Base-by-base conservation (phyloP, 257 asterid genomes). In the Sherardia arvensis region DNA sequence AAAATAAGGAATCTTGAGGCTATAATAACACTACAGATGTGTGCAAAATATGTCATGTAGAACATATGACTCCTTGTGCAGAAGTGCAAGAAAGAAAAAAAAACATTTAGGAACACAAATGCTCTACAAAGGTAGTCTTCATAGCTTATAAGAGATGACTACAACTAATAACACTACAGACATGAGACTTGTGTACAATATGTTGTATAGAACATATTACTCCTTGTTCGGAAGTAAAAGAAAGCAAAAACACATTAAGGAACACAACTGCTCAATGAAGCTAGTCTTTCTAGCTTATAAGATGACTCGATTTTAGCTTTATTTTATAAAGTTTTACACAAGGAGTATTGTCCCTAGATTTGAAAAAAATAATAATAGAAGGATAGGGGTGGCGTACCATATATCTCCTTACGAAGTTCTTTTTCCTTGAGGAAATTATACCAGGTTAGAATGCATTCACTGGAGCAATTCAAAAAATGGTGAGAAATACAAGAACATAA, bases 381-480 rank as follows among this genome's bases (percentile, higher is more conserved):
- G 72, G 69, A 75, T 70, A 70, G 74, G 66, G 74, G 80, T 73
- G 66, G 73, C 69, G 43, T 66, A 47, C 65, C 36, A 25, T 80
- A 78, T 30, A 74, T 63, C 34, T 77, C 59, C 23, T 62, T 64
- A 70, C 23, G 66, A 69, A 77, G 87, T 65, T 66, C 72, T 69
- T 72, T 86, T 60, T 74, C 29, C 69, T 66, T 84, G 62, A 63
- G 81, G 85, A 86, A 92, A 68, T 81, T 84, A 90, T 94, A 89
- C 96, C 97, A 92, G 76, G 83, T 76, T 67, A 82, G 72, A 61
- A 92, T 89, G 79, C 99, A 89, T 53, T 82, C 90, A 67, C 99
- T 87, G 80, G 77, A 80, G 67, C 25, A 48, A 62, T 69, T 27
- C 60, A 5, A 68, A 65, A 61, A 67, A 65, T 61, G 10, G 51